Evolutionary conservation across 169 alveolate genomes (phyloP), one percentile per base, ranked within the genome.

Genomic region (Fabrea salina): DNA sequence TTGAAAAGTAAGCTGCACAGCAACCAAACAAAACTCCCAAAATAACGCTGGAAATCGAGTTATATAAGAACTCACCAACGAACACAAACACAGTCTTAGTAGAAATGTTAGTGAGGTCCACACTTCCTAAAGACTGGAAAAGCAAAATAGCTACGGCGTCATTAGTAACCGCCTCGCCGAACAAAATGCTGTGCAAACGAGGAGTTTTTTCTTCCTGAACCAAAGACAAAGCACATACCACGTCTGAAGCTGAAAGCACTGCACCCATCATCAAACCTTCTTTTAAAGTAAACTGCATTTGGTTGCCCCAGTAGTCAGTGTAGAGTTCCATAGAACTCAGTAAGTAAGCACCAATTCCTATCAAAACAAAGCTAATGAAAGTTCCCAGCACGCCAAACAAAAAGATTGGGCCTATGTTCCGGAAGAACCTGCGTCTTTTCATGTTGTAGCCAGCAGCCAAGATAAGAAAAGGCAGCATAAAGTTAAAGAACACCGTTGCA

Each of bases 141-240:
- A 89, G 43, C 35, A 89, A 67, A 27, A 89, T 89, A 33, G 86
- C 76, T 4, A 92, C 92, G 4, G 95, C 95, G 87, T 92, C 96
- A 85, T 92, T 92, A n/a, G 89, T 90, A 5, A 87, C 93, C 6
- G 95, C 94, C 78, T 92, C 96, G 39, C 96, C 96, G 59, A 92
- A 89, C 57, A 92, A 78, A 40, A 92, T 91, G 4, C 93, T 82
- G 74, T 88, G 86, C 22, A 92, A 81, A 35, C 81, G 79, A 30
- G 96, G 96, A 39, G 78, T 90, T 27, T 84, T 79, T 64, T 82
- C 86, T 58, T 92, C 96, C 43, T 92, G 87, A 32, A 92, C 90
- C 61, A 92, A 80, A 19, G 96, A 83, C 3, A 92, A 87, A 5
- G 96, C 94, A 0, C 95, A 94, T 2, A 90, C 93, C 6, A 94